These are phyloP conservation scores for Chaetomium sp. DNA, from an alignment of 2,329 filamentous ascomycete species.

Conservation along the genomic window DNA sequence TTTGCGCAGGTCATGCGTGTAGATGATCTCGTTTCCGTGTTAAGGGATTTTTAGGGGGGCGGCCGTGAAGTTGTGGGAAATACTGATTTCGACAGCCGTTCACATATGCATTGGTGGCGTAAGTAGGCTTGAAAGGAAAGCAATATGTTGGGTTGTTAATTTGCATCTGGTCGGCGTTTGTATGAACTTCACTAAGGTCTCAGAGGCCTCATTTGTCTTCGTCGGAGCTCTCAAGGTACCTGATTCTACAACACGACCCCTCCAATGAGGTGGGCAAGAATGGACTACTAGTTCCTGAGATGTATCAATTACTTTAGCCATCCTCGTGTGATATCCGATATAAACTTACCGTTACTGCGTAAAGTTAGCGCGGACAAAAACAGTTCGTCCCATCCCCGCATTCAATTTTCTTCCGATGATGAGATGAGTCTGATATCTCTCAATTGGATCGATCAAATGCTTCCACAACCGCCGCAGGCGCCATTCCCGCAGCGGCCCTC, in stretches of 20 bases:
- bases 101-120: constrained; percentile 24
- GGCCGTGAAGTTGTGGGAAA: neutral
- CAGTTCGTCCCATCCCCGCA: neutral
- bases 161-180: constrained; percentile 19
- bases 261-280: too few species aligned
- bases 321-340: too few species aligned
- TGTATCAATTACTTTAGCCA: too few species aligned
- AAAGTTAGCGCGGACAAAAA: too few species aligned
- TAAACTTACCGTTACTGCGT: too few species aligned
- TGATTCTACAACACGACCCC: neutral
- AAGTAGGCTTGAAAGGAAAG: constrained; percentile 6
- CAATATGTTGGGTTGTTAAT: constrained; percentile 4
- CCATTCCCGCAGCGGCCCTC: too few species aligned
- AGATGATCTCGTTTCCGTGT: constrained; percentile 76
- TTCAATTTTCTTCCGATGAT: neutral
- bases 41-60: constrained; percentile 63
- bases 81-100: neutral
- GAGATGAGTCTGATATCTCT: too few species aligned
- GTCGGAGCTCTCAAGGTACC: neutral
- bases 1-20: constrained; percentile 72
- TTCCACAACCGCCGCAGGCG: too few species aligned
- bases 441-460: too few species aligned
- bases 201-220: neutral
- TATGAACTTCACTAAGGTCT: neutral
- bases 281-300: too few species aligned